Evolutionary conservation across 768 basidiomycete genomes (phyloP).

Genomic region (Lentinula boryana): DNA sequence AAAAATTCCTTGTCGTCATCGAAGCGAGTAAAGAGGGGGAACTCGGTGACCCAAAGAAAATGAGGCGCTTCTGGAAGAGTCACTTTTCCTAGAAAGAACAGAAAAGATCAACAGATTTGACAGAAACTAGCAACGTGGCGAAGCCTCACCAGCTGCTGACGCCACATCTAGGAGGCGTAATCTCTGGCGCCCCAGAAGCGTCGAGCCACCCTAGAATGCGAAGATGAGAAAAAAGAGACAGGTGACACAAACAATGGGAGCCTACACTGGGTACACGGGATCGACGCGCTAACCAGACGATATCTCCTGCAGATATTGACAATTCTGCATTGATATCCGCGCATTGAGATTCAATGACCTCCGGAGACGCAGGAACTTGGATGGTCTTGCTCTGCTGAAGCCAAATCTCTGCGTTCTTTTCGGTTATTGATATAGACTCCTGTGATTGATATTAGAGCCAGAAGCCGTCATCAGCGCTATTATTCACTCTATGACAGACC

Average conservation of each 20-base stretch:
- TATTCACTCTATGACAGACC: neutral
- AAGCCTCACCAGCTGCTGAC: constrained; percentile 49
- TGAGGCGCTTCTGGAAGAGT: constrained; percentile 54
- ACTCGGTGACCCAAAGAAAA: constrained; percentile 95
- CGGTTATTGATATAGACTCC: constrained; percentile 47
- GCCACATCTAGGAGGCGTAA: constrained; percentile 63
- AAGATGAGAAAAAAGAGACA: neutral
- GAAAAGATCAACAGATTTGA: constrained; percentile 4
- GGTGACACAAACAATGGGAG: constrained; percentile 3
- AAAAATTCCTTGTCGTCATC: constrained; percentile 86
- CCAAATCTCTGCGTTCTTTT: constrained; percentile 41
- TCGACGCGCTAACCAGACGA: constrained; percentile 53
- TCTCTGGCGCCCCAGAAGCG: constrained; percentile 67
- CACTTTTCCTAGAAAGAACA: constrained; percentile 43
- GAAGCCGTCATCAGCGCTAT: neutral
- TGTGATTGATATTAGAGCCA: constrained; percentile 17
- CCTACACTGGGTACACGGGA: constrained; percentile 46
- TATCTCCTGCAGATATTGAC: constrained; percentile 42
- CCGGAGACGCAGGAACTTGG: constrained; percentile 14
- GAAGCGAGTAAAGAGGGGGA: constrained; percentile 83
- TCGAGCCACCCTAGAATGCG: constrained; percentile 71
- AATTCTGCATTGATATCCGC: constrained; percentile 34
- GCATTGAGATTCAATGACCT: constrained; percentile 17
- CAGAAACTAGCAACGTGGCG: constrained; percentile 1
- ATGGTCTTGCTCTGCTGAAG: constrained; percentile 28